Base-by-base conservation (phyloP, 768 basidiomycete genomes). In the Auricularia auricula-judae region DNA sequence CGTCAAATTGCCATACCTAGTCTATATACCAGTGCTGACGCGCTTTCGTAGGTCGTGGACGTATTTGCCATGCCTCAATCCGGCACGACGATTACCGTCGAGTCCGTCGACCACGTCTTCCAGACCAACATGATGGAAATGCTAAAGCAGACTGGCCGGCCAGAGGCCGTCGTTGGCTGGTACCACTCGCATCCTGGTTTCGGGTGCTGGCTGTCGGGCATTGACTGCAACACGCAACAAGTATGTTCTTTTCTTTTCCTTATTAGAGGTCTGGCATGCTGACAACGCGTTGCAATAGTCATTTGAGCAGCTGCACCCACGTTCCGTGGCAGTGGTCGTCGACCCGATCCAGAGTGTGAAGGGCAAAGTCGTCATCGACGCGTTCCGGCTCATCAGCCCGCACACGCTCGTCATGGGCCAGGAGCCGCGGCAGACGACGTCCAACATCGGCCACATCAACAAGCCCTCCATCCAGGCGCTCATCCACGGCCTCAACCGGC, bases 291-390 rank as follows among this genome's bases (percentile, higher is more conserved):
- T 36, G 62, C 29, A 29, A 29, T 23, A 99, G 94, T 98, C 95
- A 3, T 99, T 99, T 74, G 97, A 99, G 77, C 88, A 87, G 67
- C 86, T 98, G 68, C 87, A 98, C 72, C 80, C 87, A 58, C 89
- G 95, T 66, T 93, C 95, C 33, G 21, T 59, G 23, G 56, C 56
- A 1, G 97, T 98, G 62, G 97, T 98, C 68, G 85, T 98, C 67
- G 97, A 99, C 76, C 97, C 97, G 43, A 98, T 98, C 71, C 97
- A 99, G 76, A 98, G 94, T 44, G 97, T 99, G 71, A 96, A 95
- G 0, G 97, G 97, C 34, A 95, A 93, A 76, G 97, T 99, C 61
- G 97, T 98, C 74, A 98, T 99, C 69, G 96, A 97, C 64, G 97
- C 97, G 3, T 99, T 99, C 83, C 82, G 97, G 65, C 87, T 59